Percentiles rank a stretch among this genome's conserved stretches.
These are phyloP conservation scores for Oleoguttula mirabilis DNA, from an alignment of 495 filamentous ascomycete species.

Conservation along the genomic window DNA sequence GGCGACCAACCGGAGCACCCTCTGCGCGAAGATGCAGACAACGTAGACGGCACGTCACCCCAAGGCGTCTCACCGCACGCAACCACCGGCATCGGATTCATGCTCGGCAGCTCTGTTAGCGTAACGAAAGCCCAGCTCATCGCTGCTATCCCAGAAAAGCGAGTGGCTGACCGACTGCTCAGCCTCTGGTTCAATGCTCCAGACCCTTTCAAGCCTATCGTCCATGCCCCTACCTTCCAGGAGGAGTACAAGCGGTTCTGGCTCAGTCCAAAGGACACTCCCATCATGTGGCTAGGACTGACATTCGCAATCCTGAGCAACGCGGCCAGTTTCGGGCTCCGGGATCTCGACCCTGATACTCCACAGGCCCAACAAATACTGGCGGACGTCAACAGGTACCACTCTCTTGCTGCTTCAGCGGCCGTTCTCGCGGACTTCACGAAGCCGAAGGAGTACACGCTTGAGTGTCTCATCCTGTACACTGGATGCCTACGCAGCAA, in stretches of 20 bases:
- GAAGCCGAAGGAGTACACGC: slow-evolving; percentile 25
- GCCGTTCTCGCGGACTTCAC: slow-evolving; percentile 26
- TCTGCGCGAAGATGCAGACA: neutral
- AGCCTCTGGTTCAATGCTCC: slow-evolving; percentile 29
- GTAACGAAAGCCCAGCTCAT: slow-evolving; percentile 23
- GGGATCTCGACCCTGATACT: slow-evolving; percentile 6
- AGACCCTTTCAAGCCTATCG: slow-evolving; percentile 20
- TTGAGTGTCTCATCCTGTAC: slow-evolving; percentile 28
- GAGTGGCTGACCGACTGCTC: slow-evolving; percentile 27
- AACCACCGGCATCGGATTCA: slow-evolving; percentile 30
- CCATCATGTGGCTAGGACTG: slow-evolving; percentile 29
- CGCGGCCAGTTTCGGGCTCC: slow-evolving; percentile 18
- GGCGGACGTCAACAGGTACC: slow-evolving; percentile 23
- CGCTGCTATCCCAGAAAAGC: slow-evolving; percentile 24
- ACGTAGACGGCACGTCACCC: neutral
- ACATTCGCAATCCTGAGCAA: slow-evolving; percentile 27
- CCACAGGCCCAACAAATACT: slow-evolving; percentile 10
- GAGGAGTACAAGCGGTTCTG: slow-evolving; percentile 32
- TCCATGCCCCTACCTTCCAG: slow-evolving; percentile 30
- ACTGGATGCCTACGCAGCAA: slow-evolving; percentile 22
- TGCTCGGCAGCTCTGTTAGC: slow-evolving; percentile 19
- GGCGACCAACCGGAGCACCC: neutral
- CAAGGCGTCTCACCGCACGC: slow-evolving; percentile 5
- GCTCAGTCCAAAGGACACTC: slow-evolving; percentile 21
- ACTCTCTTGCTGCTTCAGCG: slow-evolving; percentile 25